Evolutionary conservation across 139 green algal species (phyloP).

Genomic region (Desmodesmus armatus): DNA sequence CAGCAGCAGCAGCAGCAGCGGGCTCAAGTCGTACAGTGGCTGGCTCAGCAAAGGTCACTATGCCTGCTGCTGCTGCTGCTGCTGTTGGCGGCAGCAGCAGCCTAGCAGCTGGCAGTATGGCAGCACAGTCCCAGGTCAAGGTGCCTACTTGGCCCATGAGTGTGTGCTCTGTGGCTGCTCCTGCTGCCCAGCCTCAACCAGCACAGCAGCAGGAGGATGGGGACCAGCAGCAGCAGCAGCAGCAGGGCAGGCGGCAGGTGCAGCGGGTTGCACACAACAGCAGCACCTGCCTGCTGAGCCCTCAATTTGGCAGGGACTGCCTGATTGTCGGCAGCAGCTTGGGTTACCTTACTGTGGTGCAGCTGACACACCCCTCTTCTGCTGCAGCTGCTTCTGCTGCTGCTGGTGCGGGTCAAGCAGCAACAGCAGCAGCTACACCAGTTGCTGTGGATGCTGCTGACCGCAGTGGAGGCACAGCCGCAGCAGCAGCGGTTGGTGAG

Average conservation of each 20-base stretch:
- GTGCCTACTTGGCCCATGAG: no score
- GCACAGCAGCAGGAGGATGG: no score
- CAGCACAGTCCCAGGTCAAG: no score
- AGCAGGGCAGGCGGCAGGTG: neutral
- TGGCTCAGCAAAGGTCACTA: neutral
- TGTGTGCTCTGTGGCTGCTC: no score
- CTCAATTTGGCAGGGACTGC: neutral
- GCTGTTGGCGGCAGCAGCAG: neutral
- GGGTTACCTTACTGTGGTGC: neutral
- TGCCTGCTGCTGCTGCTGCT: neutral
- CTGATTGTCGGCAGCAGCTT: neutral
- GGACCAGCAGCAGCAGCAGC: neutral
- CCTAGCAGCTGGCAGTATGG: no score
- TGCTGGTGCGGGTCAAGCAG: neutral
- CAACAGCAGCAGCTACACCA: conserved; percentile 11
- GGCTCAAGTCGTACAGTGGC: neutral
- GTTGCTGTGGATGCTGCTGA: neutral
- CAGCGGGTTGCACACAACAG: neutral
- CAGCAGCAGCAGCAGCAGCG: conserved; percentile 12
- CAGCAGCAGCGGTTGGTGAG: conserved; percentile 13
- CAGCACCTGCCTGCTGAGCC: neutral
- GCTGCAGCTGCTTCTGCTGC: no score
- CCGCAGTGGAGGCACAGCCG: neutral
- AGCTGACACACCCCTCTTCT: neutral
- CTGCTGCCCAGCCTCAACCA: neutral